Base-by-base conservation (phyloP, 331 rosid species). In the Rosa hybrid region DNA sequence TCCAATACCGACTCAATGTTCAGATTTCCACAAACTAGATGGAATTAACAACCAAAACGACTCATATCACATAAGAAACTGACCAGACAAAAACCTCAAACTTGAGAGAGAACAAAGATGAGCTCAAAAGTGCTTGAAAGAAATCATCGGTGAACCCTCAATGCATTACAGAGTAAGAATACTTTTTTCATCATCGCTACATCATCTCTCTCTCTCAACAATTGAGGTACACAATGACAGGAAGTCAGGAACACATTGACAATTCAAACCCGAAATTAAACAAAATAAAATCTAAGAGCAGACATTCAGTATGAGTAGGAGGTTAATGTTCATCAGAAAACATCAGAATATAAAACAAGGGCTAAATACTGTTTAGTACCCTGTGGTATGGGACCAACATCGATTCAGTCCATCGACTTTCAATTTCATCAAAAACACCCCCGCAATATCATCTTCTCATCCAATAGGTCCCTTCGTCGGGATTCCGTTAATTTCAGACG, bases 271-370 rank as follows among this genome's bases (percentile, higher is more conserved):
- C 4, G 0, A 7, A 2, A 17, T 27, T 13, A 41, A 39, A 2
- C n/a, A 50, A 8, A 21, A 6, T 12, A 59, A 34, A 0, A 9
- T 48, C n/a, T 30, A 38, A 11, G 44, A 34, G 1, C 45, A 88
- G 87, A 88, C 95, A 89, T 89, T 92, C 95, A 92, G 95, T 20
- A 92, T 90, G 97, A 92, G 95, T 92, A 90, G 93, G 93, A 90
- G 97, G 93, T 69, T 68, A 11, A 74, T 77, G 49, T 79, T 87
- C 84, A 83, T 90, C 93, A 84, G 14, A 30, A 67, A 67, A 44
- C 0, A 79, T 88, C 97, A 87, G 79, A 79, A 17, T 13, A 63
- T 13, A 44, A 46, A n/a, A n/a, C n/a, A n/a, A n/a, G 30, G 30
- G 30, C 30, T 27, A 27, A 27, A 27, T 27, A 27, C 30, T 27